Percentiles rank a stretch among this genome's conserved stretches.
Evolutionary conservation across 495 filamentous ascomycete species (phyloP).

Genomic region (Bathelium albidoporum): DNA sequence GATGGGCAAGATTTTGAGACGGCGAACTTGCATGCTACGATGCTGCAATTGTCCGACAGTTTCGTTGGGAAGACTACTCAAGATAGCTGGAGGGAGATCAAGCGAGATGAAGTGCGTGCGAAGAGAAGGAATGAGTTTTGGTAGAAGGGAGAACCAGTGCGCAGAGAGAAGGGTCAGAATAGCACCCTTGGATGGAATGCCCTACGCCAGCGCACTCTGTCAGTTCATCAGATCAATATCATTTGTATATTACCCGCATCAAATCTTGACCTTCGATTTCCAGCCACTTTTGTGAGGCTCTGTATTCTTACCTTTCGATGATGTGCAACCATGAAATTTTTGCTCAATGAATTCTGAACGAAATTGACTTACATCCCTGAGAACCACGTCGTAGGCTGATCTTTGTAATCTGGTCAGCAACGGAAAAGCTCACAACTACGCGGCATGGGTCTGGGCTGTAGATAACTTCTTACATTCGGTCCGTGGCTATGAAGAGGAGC

Average conservation of each 20-base stretch:
- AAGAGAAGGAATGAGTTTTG: conserved; percentile 52
- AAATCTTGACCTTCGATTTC: too few relatives aligned
- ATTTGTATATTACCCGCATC: background rate
- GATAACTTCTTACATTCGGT: conserved; percentile 50
- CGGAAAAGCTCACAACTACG: background rate
- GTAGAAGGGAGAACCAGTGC: conserved; percentile 76
- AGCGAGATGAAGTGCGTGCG: conserved; percentile 69
- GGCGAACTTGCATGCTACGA: conserved; percentile 75
- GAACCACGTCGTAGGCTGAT: conserved; percentile 87
- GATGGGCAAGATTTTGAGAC: conserved; percentile 69
- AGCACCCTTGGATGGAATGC: conserved; percentile 72
- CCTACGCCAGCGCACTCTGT: conserved; percentile 34
- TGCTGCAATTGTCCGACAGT: conserved; percentile 46
- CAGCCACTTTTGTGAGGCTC: too few relatives aligned
- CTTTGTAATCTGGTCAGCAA: background rate
- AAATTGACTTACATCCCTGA: conserved; percentile 55
- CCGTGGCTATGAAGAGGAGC: conserved; percentile 79
- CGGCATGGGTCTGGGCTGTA: background rate
- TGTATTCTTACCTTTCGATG: too few relatives aligned
- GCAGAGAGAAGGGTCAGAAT: conserved; percentile 75
- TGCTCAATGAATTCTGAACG: background rate
- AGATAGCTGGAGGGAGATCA: conserved; percentile 47
- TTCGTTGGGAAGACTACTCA: conserved; percentile 16
- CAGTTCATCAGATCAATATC: background rate
- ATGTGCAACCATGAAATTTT: background rate